phyloP scores from a whole-genome alignment of 2,329 filamentous ascomycete species.

The Penicillium sp. region DNA sequence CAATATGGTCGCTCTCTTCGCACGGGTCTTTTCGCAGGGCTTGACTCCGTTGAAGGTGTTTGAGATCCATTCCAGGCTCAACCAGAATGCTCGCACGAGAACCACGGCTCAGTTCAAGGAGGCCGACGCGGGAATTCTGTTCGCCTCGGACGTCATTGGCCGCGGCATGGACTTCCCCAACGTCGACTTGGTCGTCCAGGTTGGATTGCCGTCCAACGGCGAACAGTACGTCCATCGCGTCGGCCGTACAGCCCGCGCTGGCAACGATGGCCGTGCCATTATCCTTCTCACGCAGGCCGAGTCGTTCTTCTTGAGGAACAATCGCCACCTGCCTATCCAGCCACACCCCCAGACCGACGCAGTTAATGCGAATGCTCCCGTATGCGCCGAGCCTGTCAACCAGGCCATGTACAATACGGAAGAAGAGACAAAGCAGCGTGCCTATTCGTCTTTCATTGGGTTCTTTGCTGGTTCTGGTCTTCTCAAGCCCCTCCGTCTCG shows the following conservation, averaged over 20 bases:
- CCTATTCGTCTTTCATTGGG: conserved; percentile 38
- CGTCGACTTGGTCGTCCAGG: conserved; percentile 49
- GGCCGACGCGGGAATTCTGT: conserved; percentile 47
- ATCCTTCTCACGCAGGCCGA: conserved; percentile 54
- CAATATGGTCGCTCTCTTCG: conserved; percentile 55
- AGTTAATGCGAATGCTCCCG: conserved; percentile 37
- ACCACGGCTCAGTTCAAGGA: conserved; percentile 45
- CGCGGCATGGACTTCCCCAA: conserved; percentile 54
- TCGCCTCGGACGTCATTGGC: conserved; percentile 50
- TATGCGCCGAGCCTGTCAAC: conserved; percentile 31
- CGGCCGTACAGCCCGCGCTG: conserved; percentile 65
- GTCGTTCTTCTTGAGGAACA: conserved; percentile 51
- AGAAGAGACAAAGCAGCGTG: conserved; percentile 34
- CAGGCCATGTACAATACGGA: conserved; percentile 31
- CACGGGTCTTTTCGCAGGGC: conserved; percentile 51
- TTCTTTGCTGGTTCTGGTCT: conserved; percentile 36
- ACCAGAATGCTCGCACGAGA: conserved; percentile 64
- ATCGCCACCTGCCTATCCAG: conserved; percentile 51
- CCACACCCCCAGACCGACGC: conserved; percentile 45
- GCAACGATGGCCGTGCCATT: conserved; percentile 52
- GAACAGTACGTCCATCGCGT: conserved; percentile 51
- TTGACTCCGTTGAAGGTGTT: conserved; percentile 41
- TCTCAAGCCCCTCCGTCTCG: conserved; percentile 32
- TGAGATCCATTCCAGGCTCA: conserved; percentile 74
- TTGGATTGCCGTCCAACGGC: conserved; percentile 50